Evolutionary conservation across 306 rosid genomes (phyloP).

Genomic region (Prunus mira): DNA sequence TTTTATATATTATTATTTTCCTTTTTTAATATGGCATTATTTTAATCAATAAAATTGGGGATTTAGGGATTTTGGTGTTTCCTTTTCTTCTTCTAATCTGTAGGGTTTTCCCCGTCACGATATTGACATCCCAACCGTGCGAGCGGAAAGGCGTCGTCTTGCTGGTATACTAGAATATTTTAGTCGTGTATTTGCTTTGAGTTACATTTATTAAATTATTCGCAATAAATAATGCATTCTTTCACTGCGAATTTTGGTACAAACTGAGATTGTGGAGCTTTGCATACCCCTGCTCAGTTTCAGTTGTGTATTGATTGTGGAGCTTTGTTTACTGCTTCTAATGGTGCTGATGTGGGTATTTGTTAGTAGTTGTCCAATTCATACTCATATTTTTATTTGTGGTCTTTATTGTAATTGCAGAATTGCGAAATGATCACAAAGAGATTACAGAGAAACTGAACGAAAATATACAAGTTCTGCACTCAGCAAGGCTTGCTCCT

Average conservation of each 20-base stretch:
- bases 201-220: background rate
- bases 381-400: slow-evolving; percentile 1
- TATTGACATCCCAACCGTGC: slow-evolving; percentile 67
- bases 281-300: background rate
- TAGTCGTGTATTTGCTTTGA: background rate
- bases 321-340: background rate
- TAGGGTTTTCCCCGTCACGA: slow-evolving; percentile 93
- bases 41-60: background rate
- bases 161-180: slow-evolving; percentile 40
- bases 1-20: too few species aligned
- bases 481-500: slow-evolving; percentile 55
- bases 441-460: slow-evolving; percentile 68
- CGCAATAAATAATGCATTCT: background rate
- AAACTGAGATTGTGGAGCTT: background rate
- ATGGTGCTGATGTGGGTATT: background rate
- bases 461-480: slow-evolving; percentile 67
- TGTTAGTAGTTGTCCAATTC: background rate
- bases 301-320: background rate
- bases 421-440: slow-evolving; percentile 70
- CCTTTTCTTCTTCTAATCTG: slow-evolving; percentile 2
- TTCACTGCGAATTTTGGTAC: background rate
- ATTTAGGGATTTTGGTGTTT: background rate
- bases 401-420: slow-evolving; percentile 30
- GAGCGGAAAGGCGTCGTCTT: slow-evolving; percentile 71
- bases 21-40: background rate